A percentile compares a stretch with the other conserved stretches of the same genome.
phyloP scores from a whole-genome alignment of 768 basidiomycete species.

The Gautieria morchelliformis region DNA sequence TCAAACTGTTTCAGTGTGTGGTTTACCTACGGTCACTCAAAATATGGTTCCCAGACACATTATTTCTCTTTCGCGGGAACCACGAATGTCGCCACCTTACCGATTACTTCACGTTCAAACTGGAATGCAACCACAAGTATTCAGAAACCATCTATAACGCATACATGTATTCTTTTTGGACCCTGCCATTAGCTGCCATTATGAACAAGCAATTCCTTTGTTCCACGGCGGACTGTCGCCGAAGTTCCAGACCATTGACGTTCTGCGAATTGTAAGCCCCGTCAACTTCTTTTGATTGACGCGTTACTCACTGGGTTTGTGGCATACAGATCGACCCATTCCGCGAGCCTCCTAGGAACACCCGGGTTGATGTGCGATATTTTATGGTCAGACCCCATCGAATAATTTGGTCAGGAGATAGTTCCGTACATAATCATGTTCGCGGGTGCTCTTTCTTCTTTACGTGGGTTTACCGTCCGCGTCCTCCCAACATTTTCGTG shows the following conservation, averaged over 20 bases:
- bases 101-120: conserved; percentile 55
- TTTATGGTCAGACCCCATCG: no score
- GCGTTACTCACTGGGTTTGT: no score
- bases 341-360: conserved; percentile 95
- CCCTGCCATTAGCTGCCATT: no score
- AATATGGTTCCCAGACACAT: conserved; percentile 97
- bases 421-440: conserved; percentile 92
- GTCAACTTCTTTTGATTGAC: no score
- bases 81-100: no score
- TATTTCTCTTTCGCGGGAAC: conserved; percentile 93
- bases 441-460: no score
- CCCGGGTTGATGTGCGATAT: no score
- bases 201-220: conserved; percentile 99
- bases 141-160: conserved; percentile 94
- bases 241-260: no score
- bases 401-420: conserved; percentile 96
- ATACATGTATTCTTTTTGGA: conserved; percentile 96
- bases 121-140: conserved; percentile 93
- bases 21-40: conserved; percentile 97
- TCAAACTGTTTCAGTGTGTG: conserved; percentile 63
- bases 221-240: conserved; percentile 93
- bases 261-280: no score
- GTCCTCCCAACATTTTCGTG: conserved; percentile 4
- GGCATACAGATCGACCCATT: no score
- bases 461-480: conserved; percentile 39